Conservation (phyloP, 192 early-diverging fungal species). For the Neocallimastix lanati region DNA sequence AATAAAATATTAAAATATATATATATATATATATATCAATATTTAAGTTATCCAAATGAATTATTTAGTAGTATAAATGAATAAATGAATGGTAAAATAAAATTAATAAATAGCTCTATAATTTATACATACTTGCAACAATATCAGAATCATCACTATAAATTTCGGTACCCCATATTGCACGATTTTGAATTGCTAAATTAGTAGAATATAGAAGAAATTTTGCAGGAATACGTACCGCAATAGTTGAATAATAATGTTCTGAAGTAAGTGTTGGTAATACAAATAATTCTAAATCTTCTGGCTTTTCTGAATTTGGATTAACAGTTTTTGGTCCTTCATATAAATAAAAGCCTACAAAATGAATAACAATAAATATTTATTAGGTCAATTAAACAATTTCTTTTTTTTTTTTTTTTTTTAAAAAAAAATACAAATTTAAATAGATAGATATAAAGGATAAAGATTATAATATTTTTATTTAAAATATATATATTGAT, state of each 20-base stretch:
- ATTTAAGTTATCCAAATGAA: too few relatives aligned
- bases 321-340: conserved; percentile 8
- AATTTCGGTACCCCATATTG: conserved; percentile 68
- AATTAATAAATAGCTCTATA: too few relatives aligned
- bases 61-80: too few relatives aligned
- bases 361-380: neutral
- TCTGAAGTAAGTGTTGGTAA: conserved; percentile 20
- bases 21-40: too few relatives aligned
- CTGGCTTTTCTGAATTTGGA: conserved; percentile 8
- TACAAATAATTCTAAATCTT: conserved; percentile 18
- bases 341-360: conserved; percentile 13
- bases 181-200: conserved; percentile 32
- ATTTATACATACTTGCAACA: conserved; percentile 41
- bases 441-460: too few relatives aligned
- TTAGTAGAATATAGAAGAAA: conserved; percentile 41
- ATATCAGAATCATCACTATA: conserved; percentile 74
- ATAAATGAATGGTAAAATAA: too few relatives aligned
- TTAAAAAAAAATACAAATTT: too few relatives aligned
- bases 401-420: too few relatives aligned
- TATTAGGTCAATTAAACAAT: too few relatives aligned
- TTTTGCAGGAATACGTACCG: conserved; percentile 44
- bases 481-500: too few relatives aligned
- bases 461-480: too few relatives aligned
- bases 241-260: conserved; percentile 31
- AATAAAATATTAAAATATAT: neutral